Conservation (phyloP, 2,329 filamentous ascomycete species). For the Cladosporium colombiae region DNA sequence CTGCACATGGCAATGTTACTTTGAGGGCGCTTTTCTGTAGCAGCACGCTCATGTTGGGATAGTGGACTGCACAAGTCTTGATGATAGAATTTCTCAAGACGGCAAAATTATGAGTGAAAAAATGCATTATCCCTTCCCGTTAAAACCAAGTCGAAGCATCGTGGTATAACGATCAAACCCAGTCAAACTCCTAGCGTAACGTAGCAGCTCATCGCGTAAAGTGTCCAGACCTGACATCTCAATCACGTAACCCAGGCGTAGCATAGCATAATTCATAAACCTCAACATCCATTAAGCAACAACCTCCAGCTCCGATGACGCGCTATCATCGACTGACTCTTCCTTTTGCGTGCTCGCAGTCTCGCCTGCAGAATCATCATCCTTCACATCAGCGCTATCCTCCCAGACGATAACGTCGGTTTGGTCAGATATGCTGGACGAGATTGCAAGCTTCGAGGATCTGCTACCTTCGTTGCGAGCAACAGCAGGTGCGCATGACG, state of each 20-base stretch:
- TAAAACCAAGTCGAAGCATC: neutral
- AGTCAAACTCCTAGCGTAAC: neutral
- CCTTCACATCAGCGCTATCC: constrained; percentile 21
- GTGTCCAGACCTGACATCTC: neutral
- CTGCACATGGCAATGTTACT: neutral
- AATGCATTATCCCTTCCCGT: neutral
- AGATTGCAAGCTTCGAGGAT: constrained; percentile 13
- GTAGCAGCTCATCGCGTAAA: neutral
- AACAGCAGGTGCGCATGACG: neutral
- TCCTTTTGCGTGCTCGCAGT: neutral
- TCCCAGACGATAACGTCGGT: constrained; percentile 33
- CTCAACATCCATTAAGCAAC: neutral
- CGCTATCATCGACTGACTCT: neutral
- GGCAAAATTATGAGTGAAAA: neutral
- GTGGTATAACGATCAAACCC: constrained; percentile 7
- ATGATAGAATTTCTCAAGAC: neutral
- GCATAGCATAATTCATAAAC: constrained; percentile 7
- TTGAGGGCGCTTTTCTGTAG: neutral
- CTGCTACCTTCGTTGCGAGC: constrained; percentile 15
- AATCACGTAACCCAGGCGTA: neutral
- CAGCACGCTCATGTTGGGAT: neutral
- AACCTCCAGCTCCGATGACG: neutral
- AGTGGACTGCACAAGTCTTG: neutral
- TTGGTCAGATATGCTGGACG: constrained; percentile 18
- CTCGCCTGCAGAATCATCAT: neutral